Evolutionary conservation across 2,329 filamentous ascomycete species (phyloP).

Genomic region (Emydomyces testavorans): DNA sequence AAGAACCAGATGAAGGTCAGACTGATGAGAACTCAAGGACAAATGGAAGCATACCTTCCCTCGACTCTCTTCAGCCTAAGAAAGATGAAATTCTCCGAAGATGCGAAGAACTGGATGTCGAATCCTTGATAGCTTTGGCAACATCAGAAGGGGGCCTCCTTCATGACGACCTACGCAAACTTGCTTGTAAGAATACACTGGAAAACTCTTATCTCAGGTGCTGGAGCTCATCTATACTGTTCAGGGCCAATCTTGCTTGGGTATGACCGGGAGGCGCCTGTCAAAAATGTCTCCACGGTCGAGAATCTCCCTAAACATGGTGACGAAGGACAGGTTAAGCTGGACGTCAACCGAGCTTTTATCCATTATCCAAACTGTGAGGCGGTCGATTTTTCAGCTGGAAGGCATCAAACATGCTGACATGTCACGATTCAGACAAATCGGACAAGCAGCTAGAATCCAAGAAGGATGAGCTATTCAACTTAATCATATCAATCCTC

Average conservation of each 20-base stretch:
- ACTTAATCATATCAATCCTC: slow-evolving; percentile 69
- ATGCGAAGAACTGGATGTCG: slow-evolving; percentile 48
- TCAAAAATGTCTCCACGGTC: slow-evolving; percentile 9
- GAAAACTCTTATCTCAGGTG: not conserved
- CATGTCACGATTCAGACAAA: slow-evolving; percentile 42
- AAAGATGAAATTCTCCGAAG: slow-evolving; percentile 47
- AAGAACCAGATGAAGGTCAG: not conserved
- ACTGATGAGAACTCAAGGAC: not conserved
- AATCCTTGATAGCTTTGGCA: slow-evolving; percentile 47
- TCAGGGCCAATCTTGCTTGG: slow-evolving; percentile 38
- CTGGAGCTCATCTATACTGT: slow-evolving; percentile 20
- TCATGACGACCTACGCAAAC: slow-evolving; percentile 54
- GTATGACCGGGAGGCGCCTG: slow-evolving; percentile 20
- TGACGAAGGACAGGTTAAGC: slow-evolving; percentile 81
- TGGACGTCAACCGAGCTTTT: slow-evolving; percentile 94
- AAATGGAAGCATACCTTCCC: not conserved
- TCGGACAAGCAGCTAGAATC: slow-evolving; percentile 55
- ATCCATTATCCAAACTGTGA: slow-evolving; percentile 83
- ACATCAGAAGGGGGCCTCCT: slow-evolving; percentile 56
- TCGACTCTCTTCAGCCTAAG: slow-evolving; percentile 20
- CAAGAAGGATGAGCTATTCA: slow-evolving; percentile 65
- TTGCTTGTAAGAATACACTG: slow-evolving; percentile 55
- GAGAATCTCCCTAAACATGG: slow-evolving; percentile 56
- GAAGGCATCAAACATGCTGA: not conserved
- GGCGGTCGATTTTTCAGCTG: slow-evolving; percentile 18